phyloP scores from a whole-genome alignment of 257 asterid genomes.

The Plantago ovata region DNA sequence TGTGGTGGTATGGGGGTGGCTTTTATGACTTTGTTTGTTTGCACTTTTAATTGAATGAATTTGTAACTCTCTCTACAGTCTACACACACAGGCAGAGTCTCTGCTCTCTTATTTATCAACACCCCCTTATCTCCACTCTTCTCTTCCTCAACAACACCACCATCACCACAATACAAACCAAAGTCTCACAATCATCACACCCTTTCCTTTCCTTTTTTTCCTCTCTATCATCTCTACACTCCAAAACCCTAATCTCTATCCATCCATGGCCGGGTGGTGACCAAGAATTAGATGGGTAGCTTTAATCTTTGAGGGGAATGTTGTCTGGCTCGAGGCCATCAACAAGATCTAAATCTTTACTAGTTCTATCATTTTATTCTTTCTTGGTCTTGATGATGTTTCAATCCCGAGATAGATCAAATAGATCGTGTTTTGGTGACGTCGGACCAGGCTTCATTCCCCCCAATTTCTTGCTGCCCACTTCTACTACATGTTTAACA shows the following conservation, averaged over 20 bases:
- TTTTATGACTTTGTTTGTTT: conserved; percentile 70
- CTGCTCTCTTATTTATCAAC: conserved; percentile 20
- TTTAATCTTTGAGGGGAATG: conserved; percentile 82
- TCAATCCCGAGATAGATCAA: background rate
- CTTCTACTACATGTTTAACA: too few species aligned
- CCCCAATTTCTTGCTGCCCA: conserved; percentile 77
- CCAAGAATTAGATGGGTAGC: conserved; percentile 27
- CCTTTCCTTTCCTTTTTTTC: background rate
- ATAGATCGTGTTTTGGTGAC: conserved; percentile 41
- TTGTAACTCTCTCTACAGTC: too few species aligned
- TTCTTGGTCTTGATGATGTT: background rate
- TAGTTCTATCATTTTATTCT: background rate
- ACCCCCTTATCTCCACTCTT: conserved; percentile 4
- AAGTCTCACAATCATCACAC: background rate
- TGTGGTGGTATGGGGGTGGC: conserved; percentile 33
- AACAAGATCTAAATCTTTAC: conserved; percentile 34
- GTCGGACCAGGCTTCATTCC: conserved; percentile 99
- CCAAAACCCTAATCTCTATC: conserved; percentile 17
- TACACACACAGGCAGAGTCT: too few species aligned
- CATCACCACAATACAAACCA: background rate
- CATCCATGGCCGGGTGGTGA: too few species aligned
- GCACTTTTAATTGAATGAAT: conserved; percentile 25
- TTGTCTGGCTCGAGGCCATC: conserved; percentile 95
- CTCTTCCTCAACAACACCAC: too few species aligned
- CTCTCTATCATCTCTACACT: background rate